Conservation (phyloP, 345 rosid genomes). For the Laguncularia racemosa region DNA sequence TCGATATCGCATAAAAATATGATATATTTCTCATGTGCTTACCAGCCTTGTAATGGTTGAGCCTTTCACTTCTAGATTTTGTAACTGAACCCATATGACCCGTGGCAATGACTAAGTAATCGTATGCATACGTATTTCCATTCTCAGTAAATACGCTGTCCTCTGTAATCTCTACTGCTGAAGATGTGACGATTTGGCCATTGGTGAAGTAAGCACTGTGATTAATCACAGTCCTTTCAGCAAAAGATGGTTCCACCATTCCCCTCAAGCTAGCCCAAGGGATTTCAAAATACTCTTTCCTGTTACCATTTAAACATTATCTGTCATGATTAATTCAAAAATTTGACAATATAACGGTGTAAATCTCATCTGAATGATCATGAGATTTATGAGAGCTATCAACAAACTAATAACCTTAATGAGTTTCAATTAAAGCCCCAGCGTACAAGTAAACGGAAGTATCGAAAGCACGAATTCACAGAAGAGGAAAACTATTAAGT, state of each 20-base stretch:
- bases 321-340: neutral
- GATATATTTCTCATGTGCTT: neutral
- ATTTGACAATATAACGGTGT: too few species aligned
- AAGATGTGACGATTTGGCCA: conserved; percentile 52
- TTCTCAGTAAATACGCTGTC: conserved; percentile 50
- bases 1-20: too few species aligned
- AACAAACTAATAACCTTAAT: too few species aligned
- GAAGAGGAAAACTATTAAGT: too few species aligned
- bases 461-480: too few species aligned
- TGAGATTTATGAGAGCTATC: too few species aligned
- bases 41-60: conserved; percentile 51
- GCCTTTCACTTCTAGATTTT: conserved; percentile 45
- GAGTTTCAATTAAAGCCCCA: too few species aligned
- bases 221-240: conserved; percentile 54
- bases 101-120: conserved; percentile 80
- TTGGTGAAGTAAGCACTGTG: conserved; percentile 55
- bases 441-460: too few species aligned
- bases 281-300: conserved; percentile 94
- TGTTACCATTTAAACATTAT: conserved; percentile 13
- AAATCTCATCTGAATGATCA: too few species aligned
- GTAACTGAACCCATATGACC: conserved; percentile 61
- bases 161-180: conserved; percentile 48
- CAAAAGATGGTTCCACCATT: conserved; percentile 83
- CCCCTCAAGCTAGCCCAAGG: conserved; percentile 77
- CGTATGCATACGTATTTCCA: conserved; percentile 38